Percentiles rank a stretch among this genome's conserved stretches.
These are phyloP conservation scores for Endogone sp. DNA, from an alignment of 192 early-diverging fungal genomes.

Conservation along the genomic window DNA sequence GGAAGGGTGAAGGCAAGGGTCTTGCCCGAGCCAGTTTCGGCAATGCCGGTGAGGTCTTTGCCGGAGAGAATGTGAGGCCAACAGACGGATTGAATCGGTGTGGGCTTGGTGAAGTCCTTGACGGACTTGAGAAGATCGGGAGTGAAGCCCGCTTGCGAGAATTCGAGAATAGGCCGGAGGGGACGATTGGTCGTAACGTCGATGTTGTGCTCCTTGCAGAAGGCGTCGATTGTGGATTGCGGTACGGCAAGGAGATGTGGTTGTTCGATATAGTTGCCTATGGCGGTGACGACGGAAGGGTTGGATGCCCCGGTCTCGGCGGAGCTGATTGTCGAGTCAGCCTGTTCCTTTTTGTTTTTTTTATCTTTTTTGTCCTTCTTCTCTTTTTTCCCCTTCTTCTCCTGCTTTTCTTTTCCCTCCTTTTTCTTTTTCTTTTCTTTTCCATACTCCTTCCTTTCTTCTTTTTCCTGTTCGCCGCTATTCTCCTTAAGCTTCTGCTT, in stretches of 20 bases:
- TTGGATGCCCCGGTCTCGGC: conserved; percentile 4
- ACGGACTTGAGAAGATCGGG: conserved; percentile 58
- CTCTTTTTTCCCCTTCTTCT: conserved; percentile 33
- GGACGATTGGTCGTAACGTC: conserved; percentile 48
- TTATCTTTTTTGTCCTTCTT: conserved; percentile 26
- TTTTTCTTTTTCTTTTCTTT: conserved; percentile 11
- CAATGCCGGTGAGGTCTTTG: conserved; percentile 91
- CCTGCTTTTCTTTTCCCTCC: conserved; percentile 24
- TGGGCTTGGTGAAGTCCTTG: conserved; percentile 76
- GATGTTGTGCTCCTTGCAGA: conserved; percentile 42
- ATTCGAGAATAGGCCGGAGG: conserved; percentile 68
- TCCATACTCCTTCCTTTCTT: conserved; percentile 23
- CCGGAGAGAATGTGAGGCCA: conserved; percentile 85
- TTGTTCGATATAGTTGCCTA: conserved; percentile 19
- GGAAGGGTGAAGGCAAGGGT: conserved; percentile 95
- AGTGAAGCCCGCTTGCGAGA: conserved; percentile 69
- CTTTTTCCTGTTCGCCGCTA: conserved; percentile 2
- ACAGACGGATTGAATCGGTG: conserved; percentile 89
- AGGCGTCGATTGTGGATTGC: conserved; percentile 30
- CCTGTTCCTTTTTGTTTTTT: conserved; percentile 14
- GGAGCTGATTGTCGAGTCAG: conserved; percentile 5
- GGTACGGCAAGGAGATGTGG: conserved; percentile 13
- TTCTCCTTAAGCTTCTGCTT: conserved; percentile 27
- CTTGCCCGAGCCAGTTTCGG: conserved; percentile 95
- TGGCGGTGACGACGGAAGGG: not conserved